These are phyloP conservation scores for Cucurbita pepo DNA, from an alignment of 306 rosid genomes.

Conservation along the genomic window DNA sequence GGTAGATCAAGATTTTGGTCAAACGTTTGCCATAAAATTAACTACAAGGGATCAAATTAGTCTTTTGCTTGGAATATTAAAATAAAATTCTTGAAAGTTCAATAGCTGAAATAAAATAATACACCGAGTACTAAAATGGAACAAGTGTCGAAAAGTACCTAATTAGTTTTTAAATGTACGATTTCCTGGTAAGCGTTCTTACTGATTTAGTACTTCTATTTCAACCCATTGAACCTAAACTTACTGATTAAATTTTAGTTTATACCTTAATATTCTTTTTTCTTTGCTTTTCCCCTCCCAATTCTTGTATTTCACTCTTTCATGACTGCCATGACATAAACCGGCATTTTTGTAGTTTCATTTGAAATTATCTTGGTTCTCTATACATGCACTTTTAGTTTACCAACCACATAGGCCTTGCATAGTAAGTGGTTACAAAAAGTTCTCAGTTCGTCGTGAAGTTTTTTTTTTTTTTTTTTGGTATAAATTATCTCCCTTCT, in stretches of 20 bases:
- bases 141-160: background rate
- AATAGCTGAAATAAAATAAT: background rate
- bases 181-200: background rate
- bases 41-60: background rate
- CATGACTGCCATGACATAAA: background rate
- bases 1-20: background rate
- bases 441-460: background rate
- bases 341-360: background rate
- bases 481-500: background rate
- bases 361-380: background rate
- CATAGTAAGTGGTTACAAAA: background rate
- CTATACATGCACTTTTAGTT: background rate
- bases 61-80: background rate
- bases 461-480: background rate
- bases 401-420: background rate
- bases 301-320: background rate
- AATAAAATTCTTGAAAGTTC: background rate
- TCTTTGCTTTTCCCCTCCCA: background rate
- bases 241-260: background rate
- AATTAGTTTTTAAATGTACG: too few relatives aligned
- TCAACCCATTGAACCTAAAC: background rate
- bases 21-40: background rate
- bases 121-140: background rate
- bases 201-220: background rate
- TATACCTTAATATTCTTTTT: background rate